phyloP scores from a whole-genome alignment of 2,329 filamentous ascomycete genomes.

The Fusarium goolgardi region DNA sequence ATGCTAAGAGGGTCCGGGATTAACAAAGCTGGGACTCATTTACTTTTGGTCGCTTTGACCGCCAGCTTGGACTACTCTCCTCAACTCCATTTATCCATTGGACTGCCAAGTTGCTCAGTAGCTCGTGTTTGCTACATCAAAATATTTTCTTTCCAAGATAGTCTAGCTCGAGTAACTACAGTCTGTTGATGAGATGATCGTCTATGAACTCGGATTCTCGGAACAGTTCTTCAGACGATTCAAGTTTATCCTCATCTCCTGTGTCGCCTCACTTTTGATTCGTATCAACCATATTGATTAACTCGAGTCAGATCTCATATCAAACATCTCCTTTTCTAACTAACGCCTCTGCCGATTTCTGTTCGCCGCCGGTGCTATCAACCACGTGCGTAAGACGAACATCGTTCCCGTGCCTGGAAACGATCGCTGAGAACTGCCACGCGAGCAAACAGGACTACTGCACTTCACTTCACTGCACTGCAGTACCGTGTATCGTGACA shows the following conservation, averaged over 20 bases:
- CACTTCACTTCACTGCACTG: neutral
- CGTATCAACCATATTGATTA: neutral
- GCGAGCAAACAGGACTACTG: slow-evolving; percentile 27
- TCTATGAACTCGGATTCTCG: neutral
- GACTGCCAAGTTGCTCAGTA: slow-evolving; percentile 10
- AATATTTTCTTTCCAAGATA: neutral
- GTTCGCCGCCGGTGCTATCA: neutral
- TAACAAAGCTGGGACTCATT: slow-evolving; percentile 3
- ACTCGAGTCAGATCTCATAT: slow-evolving; percentile 3
- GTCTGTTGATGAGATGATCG: neutral
- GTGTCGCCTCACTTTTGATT: neutral
- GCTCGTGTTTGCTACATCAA: slow-evolving; percentile 2
- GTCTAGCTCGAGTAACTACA: neutral
- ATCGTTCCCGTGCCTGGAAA: slow-evolving; percentile 23
- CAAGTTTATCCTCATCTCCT: neutral
- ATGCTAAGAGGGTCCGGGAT: slow-evolving; percentile 26
- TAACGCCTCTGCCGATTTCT: slow-evolving; percentile 17
- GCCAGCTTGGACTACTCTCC: neutral
- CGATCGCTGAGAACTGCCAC: slow-evolving; percentile 25
- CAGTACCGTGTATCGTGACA: slow-evolving; percentile 26
- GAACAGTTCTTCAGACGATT: neutral
- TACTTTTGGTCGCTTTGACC: slow-evolving; percentile 1
- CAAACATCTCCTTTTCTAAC: neutral
- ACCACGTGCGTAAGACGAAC: slow-evolving; percentile 31
- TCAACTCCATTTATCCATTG: neutral